Base-by-base conservation (phyloP, 2,329 filamentous ascomycete species). In the Graphiopsis chlorocephala region DNA sequence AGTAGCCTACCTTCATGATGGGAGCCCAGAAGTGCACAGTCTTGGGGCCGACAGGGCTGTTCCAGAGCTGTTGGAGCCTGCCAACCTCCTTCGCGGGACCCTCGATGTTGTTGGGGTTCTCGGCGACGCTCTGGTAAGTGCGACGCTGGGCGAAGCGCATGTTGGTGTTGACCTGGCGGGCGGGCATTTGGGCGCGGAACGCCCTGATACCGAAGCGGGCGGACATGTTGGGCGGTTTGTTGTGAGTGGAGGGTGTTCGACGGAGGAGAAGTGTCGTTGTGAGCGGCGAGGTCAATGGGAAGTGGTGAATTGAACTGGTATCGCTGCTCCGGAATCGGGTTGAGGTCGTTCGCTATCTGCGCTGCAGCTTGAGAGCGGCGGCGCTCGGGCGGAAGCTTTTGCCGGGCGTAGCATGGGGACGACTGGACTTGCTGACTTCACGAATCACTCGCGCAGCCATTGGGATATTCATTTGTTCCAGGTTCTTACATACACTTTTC, bases 1-100 rank as follows among this genome's bases (percentile, higher is more conserved):
- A 2, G 2, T 14, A 55, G 33, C 74, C 71, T 81, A 88, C 85
- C 83, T 88, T 97, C 93, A 97, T 97, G 71, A 97, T 89, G 65
- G 94, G 94, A 52, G 94, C 93, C 94, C 95, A 99, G 83, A 99
- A 99, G 81, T 99, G 95, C 74, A 99, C 95, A 68, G 95, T 99
- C 89, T 84, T 81, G 61, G 80, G 80, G 8, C 82, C 82, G 64
- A 84, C 77, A 35, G 78, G 77, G 62, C 78, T 79, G 72, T 82
- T 79, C 79, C 77, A 80, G 84, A 96, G 86, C 79, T 88, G 88
- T 83, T 89, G 88, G 78, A 95, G 88, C 61, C 78, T 78, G 69
- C 77, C 81, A 60, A 63, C 47, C 14, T 56, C 47, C 48, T 52
- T 52, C 25, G 25, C 50, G 26, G 47, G 59, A 17, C 58, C 63